phyloP scores from a whole-genome alignment of 176 grass and related monocot species.

The Elymus sibiricus region DNA sequence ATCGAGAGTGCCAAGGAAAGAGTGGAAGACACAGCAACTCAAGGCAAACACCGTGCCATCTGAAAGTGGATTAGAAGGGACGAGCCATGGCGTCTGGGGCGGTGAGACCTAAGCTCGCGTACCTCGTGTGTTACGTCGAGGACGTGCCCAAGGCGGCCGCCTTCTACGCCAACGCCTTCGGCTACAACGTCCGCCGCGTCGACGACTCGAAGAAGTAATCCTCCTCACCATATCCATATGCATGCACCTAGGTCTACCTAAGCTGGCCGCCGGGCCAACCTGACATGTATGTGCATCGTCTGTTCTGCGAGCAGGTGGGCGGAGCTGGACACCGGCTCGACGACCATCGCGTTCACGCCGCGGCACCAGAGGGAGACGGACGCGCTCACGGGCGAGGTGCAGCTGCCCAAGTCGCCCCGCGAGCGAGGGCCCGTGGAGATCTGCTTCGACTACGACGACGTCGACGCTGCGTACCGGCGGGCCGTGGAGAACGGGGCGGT shows the following conservation, averaged over 20 bases:
- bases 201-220: conserved; percentile 44
- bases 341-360: conserved; percentile 84
- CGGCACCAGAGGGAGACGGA: conserved; percentile 81
- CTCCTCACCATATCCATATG: too few species aligned
- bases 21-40: background rate
- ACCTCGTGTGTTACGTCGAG: conserved; percentile 58
- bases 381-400: conserved; percentile 46
- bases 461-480: conserved; percentile 61
- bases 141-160: conserved; percentile 55
- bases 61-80: background rate
- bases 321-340: conserved; percentile 74
- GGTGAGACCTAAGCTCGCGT: conserved; percentile 37
- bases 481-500: conserved; percentile 56
- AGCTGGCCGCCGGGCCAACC: background rate
- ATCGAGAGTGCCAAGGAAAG: background rate
- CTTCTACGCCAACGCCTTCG: conserved; percentile 73
- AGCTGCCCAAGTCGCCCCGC: conserved; percentile 22
- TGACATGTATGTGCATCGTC: background rate
- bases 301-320: conserved; percentile 46
- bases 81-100: conserved; percentile 40
- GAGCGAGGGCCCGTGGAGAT: conserved; percentile 69
- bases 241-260: background rate
- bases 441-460: conserved; percentile 82
- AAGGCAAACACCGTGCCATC: background rate
- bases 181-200: conserved; percentile 70